phyloP scores from a whole-genome alignment of 495 filamentous ascomycete species.

The Xylaria grammica region DNA sequence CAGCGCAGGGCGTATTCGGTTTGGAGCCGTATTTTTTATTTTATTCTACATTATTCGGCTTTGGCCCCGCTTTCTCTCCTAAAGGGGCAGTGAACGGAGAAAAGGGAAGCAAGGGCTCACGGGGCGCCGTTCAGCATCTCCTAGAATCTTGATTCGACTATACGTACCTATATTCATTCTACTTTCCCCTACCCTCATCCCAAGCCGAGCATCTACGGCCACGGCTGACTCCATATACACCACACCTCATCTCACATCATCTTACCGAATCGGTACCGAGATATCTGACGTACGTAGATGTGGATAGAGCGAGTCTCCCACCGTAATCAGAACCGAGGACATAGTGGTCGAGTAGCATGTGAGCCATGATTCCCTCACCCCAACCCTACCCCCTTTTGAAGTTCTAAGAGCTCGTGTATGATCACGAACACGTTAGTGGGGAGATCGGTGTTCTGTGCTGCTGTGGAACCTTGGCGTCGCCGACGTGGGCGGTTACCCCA shows the following conservation, averaged over 20 bases:
- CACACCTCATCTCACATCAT: constrained; percentile 3
- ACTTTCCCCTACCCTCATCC: too few species aligned
- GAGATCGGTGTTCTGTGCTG: not conserved
- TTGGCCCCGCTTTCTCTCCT: too few species aligned
- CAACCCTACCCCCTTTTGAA: not conserved
- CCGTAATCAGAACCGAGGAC: not conserved
- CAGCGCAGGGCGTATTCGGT: constrained; percentile 1
- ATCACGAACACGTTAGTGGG: not conserved
- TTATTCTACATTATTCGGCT: too few species aligned
- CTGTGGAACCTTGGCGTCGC: constrained; percentile 12
- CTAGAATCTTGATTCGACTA: too few species aligned
- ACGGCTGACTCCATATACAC: not conserved
- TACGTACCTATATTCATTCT: too few species aligned
- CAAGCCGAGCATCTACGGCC: too few species aligned
- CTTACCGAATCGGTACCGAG: constrained; percentile 13
- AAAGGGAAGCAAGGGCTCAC: too few species aligned
- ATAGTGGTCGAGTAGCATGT: not conserved
- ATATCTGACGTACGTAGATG: not conserved
- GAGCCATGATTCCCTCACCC: not conserved
- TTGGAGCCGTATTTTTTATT: too few species aligned
- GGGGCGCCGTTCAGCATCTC: too few species aligned
- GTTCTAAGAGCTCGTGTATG: not conserved
- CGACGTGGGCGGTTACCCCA: constrained; percentile 1
- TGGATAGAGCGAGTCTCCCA: not conserved
- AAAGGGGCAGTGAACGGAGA: too few species aligned